A percentile compares a stretch with the other conserved stretches of the same genome.
These are phyloP conservation scores for Wickerhamiella azyma DNA, from an alignment of 805 yeast genomes.

Conservation along the genomic window DNA sequence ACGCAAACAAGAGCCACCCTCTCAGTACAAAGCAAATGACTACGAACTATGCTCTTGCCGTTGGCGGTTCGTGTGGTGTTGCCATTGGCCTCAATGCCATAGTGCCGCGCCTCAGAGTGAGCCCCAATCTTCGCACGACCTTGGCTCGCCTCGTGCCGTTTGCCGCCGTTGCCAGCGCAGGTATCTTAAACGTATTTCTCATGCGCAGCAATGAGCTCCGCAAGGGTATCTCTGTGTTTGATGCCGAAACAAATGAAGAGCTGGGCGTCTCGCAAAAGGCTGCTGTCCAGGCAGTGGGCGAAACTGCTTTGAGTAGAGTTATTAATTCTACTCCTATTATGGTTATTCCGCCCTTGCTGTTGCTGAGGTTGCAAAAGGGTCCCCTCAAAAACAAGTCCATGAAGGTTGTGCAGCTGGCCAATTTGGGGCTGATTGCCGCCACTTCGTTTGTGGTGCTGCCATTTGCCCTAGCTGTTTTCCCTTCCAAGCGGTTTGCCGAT, in stretches of 20 bases:
- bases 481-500: slow-evolving; percentile 60
- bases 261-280: slow-evolving; percentile 70
- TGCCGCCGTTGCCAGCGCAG: slow-evolving; percentile 97
- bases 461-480: slow-evolving; percentile 90
- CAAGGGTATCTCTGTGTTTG: slow-evolving; percentile 33
- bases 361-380: slow-evolving; percentile 63
- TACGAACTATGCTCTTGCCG: slow-evolving; percentile 76
- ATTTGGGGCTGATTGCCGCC: slow-evolving; percentile 69
- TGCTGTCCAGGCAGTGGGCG: slow-evolving; percentile 88
- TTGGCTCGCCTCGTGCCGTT: slow-evolving; percentile 87
- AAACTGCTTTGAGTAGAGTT: slow-evolving; percentile 89
- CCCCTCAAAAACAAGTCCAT: slow-evolving; percentile 54
- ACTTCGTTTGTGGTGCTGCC: slow-evolving; percentile 86
- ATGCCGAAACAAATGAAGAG: slow-evolving; percentile 25
- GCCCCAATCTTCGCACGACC: slow-evolving; percentile 55
- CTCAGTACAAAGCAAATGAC: slow-evolving; percentile 63
- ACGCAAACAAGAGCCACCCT: slow-evolving; percentile 91
- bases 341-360: slow-evolving; percentile 86
- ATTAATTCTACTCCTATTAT: slow-evolving; percentile 94
- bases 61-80: slow-evolving; percentile 86
- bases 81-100: slow-evolving; percentile 84
- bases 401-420: slow-evolving; percentile 52
- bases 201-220: slow-evolving; percentile 93
- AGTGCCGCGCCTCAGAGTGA: slow-evolving; percentile 70
- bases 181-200: slow-evolving; percentile 86